These are phyloP conservation scores for Aspergillus piperis DNA, from an alignment of 2,329 filamentous ascomycete species.

Conservation along the genomic window DNA sequence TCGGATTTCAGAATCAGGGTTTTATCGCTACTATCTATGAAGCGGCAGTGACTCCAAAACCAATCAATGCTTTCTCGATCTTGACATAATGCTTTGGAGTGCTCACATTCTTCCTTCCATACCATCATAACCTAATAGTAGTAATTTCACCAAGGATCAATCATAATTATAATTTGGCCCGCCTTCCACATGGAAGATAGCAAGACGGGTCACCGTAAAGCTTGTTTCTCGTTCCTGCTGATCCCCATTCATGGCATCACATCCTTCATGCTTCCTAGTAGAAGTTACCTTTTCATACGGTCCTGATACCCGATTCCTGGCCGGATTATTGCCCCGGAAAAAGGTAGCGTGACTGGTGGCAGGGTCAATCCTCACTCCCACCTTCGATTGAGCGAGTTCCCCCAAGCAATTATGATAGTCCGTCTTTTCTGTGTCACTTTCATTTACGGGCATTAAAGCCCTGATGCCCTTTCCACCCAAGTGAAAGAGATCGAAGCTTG, in stretches of 20 bases:
- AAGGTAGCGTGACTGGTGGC: not conserved
- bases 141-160: too few relatives aligned
- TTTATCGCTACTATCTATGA: too few relatives aligned
- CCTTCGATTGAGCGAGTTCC: not conserved
- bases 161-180: conserved; percentile 1
- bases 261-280: not conserved
- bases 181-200: not conserved
- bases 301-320: not conserved
- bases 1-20: too few relatives aligned
- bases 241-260: not conserved
- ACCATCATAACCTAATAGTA: too few relatives aligned
- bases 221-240: not conserved
- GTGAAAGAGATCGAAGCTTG: not conserved
- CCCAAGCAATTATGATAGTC: not conserved
- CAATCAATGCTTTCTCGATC: too few relatives aligned
- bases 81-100: too few relatives aligned
- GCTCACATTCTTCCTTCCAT: too few relatives aligned
- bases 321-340: not conserved
- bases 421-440: not conserved
- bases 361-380: not conserved
- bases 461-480: not conserved
- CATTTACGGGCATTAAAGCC: not conserved
- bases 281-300: not conserved
- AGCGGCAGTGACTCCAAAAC: too few relatives aligned
- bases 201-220: not conserved